Percentiles rank a stretch among this genome's conserved stretches.
phyloP scores from a whole-genome alignment of 371 early-diverging fungal genomes.

The Chytridium lagenaria region DNA sequence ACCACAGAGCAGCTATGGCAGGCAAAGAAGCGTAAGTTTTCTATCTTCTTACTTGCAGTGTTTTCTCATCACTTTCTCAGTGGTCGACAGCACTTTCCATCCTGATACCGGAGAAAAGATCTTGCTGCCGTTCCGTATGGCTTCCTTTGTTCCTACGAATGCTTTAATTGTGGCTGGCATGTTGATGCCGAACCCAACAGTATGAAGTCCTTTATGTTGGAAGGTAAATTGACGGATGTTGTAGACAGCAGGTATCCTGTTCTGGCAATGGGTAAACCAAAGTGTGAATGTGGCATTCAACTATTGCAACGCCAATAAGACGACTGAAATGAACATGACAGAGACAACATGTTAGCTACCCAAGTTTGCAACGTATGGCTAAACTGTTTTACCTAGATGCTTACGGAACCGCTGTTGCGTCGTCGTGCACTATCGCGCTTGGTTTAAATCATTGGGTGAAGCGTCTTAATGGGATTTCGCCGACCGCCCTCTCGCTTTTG shows the following conservation, averaged over 20 bases:
- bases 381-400: slow-evolving; percentile 55
- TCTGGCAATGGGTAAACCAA: slow-evolving; percentile 84
- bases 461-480: slow-evolving; percentile 38
- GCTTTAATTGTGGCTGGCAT: slow-evolving; percentile 80
- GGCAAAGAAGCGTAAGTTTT: slow-evolving; percentile 69
- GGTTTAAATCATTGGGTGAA: slow-evolving; percentile 66
- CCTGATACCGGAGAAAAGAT: slow-evolving; percentile 83
- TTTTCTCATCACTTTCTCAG: neutral
- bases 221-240: neutral
- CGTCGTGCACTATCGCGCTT: slow-evolving; percentile 77
- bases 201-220: slow-evolving; percentile 5
- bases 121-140: slow-evolving; percentile 84
- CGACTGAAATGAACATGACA: slow-evolving; percentile 71
- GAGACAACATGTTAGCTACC: slow-evolving; percentile 68
- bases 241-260: slow-evolving; percentile 70
- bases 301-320: slow-evolving; percentile 85
- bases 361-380: neutral
- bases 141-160: slow-evolving; percentile 84
- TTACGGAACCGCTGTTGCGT: slow-evolving; percentile 74
- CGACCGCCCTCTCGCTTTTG: slow-evolving; percentile 56
- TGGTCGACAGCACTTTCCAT: slow-evolving; percentile 79
- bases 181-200: slow-evolving; percentile 76
- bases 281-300: slow-evolving; percentile 85
- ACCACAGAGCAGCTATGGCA: slow-evolving; percentile 64
- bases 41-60: neutral